These are phyloP conservation scores for Orbilia blumenaviensis DNA, from an alignment of 2,329 filamentous ascomycete species.

Conservation along the genomic window DNA sequence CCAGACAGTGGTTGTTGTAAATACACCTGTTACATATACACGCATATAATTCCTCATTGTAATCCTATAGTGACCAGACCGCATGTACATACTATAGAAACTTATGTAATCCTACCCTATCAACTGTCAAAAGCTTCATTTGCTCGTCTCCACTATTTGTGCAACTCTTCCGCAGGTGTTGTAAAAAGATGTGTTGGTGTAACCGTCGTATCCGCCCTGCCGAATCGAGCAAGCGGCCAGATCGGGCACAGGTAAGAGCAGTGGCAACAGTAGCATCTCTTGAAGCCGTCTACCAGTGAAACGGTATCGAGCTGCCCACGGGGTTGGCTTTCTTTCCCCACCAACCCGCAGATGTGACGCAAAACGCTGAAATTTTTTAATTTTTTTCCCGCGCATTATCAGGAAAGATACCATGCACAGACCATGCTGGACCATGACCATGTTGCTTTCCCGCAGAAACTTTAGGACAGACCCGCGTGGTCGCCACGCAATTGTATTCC, in stretches of 20 bases:
- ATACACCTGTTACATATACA: not conserved
- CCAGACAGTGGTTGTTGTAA: constrained; percentile 2
- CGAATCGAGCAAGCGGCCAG: constrained; percentile 27
- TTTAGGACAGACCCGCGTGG: constrained; percentile 2
- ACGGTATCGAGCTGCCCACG: constrained; percentile 49
- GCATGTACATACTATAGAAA: not conserved
- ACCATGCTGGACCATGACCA: too few species aligned
- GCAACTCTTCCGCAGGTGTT: constrained; percentile 31
- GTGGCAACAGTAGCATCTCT: constrained; percentile 51
- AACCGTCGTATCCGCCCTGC: constrained; percentile 54
- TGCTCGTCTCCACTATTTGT: constrained; percentile 32
- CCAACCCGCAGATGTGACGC: constrained; percentile 24
- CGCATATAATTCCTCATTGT: not conserved
- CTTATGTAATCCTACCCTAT: constrained; percentile 7
- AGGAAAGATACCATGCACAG: constrained; percentile 5
- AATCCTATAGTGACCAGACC: not conserved
- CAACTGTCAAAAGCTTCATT: not conserved
- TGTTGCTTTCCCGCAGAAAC: not conserved
- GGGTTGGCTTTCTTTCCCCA: not conserved
- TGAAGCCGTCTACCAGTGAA: constrained; percentile 28
- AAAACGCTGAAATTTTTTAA: constrained; percentile 28
- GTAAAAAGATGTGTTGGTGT: constrained; percentile 51
- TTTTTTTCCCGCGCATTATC: not conserved
- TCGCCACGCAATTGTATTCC: not conserved
- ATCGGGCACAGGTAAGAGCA: not conserved